Percentiles rank a stretch among this genome's conserved stretches.
Evolutionary conservation across 495 filamentous ascomycete species (phyloP).

Genomic region (Bacidia gigantensis): DNA sequence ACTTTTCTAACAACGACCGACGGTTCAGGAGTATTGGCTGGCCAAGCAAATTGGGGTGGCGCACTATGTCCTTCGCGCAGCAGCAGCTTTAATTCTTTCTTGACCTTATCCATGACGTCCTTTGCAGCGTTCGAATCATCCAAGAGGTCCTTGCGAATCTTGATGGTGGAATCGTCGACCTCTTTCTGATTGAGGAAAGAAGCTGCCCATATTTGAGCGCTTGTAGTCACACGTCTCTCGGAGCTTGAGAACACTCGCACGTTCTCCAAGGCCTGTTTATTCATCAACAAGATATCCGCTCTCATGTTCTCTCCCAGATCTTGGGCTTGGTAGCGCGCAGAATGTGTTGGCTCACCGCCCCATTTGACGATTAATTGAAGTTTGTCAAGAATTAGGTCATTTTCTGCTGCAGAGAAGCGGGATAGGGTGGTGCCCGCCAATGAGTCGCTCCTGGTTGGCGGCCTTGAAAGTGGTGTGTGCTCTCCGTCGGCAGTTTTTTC

Average conservation of each 20-base stretch:
- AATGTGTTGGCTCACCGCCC: conserved; percentile 97
- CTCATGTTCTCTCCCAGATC: conserved; percentile 91
- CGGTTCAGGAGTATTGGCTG: conserved; percentile 78
- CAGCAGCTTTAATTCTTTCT: conserved; percentile 92
- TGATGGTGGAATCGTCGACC: conserved; percentile 66
- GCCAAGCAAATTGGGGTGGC: conserved; percentile 93
- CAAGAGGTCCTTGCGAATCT: conserved; percentile 81
- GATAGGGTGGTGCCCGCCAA: conserved; percentile 77
- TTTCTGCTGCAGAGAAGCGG: conserved; percentile 75
- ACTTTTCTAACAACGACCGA: conserved; percentile 81
- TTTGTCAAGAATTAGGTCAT: conserved; percentile 84
- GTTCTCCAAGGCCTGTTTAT: conserved; percentile 76
- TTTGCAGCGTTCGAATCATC: conserved; percentile 99
- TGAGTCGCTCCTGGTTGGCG: conserved; percentile 61
- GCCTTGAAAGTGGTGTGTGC: conserved; percentile 7
- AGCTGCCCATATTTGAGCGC: conserved; percentile 90
- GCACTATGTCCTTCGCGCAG: conserved; percentile 76
- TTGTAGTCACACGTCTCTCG: conserved; percentile 84
- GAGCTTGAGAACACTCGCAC: conserved; percentile 90
- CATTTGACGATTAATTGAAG: conserved; percentile 96
- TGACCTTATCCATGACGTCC: conserved; percentile 98
- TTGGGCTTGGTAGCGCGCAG: conserved; percentile 87
- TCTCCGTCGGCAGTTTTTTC: background rate
- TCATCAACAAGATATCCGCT: conserved; percentile 87
- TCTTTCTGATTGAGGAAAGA: conserved; percentile 83